These are phyloP conservation scores for Boletellus ananas DNA, from an alignment of 768 basidiomycete species.

Conservation along the genomic window DNA sequence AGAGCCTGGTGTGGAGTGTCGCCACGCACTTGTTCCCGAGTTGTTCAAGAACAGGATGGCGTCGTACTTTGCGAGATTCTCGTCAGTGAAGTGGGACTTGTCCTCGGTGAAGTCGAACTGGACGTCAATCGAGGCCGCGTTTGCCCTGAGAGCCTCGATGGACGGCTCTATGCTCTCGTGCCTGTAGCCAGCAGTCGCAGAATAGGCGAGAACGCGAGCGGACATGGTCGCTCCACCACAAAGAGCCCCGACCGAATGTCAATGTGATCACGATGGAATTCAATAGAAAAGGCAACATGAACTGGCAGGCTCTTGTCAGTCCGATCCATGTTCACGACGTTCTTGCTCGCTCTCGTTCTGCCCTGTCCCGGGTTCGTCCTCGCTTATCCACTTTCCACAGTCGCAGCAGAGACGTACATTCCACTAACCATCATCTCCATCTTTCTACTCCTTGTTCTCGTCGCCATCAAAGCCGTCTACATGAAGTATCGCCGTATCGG, in stretches of 20 bases:
- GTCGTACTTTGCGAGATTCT: conserved; percentile 54
- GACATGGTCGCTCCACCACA: conserved; percentile 16
- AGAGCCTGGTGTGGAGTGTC: background rate
- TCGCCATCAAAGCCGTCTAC: conserved; percentile 25
- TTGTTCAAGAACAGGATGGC: conserved; percentile 66
- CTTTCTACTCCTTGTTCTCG: conserved; percentile 17
- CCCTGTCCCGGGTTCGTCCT: conserved; percentile 1
- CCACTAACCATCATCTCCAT: conserved; percentile 14
- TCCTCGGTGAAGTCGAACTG: conserved; percentile 68
- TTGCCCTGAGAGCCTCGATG: conserved; percentile 49
- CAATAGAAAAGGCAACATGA: conserved; percentile 8
- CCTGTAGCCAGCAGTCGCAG: conserved; percentile 57
- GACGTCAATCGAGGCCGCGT: conserved; percentile 44
- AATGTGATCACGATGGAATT: conserved; percentile 16
- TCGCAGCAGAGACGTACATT: conserved; percentile 1
- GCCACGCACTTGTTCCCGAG: conserved; percentile 59
- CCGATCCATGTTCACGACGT: background rate
- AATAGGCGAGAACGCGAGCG: conserved; percentile 53
- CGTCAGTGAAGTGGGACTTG: conserved; percentile 48
- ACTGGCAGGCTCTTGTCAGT: background rate
- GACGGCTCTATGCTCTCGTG: conserved; percentile 78
- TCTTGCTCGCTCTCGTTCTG: conserved; percentile 1
- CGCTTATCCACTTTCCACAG: conserved; percentile 15
- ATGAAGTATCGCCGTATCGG: conserved; percentile 28
- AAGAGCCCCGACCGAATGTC: background rate